These are phyloP conservation scores for Haberlea rhodopensis DNA, from an alignment of 257 asterid species.

Conservation along the genomic window DNA sequence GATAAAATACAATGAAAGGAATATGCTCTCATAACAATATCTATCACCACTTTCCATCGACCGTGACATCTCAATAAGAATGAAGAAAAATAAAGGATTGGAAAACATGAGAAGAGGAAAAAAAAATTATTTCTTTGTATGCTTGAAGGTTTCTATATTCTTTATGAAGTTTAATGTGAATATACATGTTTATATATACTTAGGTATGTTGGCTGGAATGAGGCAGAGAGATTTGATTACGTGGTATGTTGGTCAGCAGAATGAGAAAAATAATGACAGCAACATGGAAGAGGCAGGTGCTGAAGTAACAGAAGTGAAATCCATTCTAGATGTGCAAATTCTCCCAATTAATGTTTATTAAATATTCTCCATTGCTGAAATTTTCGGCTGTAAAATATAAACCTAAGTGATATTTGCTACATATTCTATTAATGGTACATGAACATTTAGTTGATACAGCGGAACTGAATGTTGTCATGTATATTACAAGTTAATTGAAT, in stretches of 20 bases:
- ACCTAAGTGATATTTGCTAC: not conserved
- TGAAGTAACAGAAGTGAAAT: conserved; percentile 72
- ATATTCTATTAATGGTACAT: too few species aligned
- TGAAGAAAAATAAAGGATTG: not conserved
- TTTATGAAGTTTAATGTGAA: not conserved
- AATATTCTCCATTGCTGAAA: not conserved
- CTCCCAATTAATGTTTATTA: not conserved
- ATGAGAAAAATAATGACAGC: conserved; percentile 63
- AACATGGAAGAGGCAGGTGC: conserved; percentile 78
- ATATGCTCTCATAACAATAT: too few species aligned
- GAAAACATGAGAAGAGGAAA: not conserved
- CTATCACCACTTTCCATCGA: too few species aligned
- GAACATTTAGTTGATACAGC: not conserved
- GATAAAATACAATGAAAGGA: too few species aligned
- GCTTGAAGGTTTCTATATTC: not conserved
- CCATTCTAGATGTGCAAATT: conserved; percentile 74
- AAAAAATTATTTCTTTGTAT: not conserved
- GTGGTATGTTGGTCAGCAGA: conserved; percentile 84
- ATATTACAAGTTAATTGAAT: too few species aligned
- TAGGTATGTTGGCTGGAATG: conserved; percentile 81
- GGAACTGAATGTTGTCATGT: not conserved
- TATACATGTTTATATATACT: not conserved
- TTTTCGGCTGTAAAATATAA: not conserved
- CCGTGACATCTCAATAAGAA: not conserved
- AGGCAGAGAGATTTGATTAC: conserved; percentile 83